Conservation (phyloP, 805 yeast genomes). For the Zygotorulaspora sp. region DNA sequence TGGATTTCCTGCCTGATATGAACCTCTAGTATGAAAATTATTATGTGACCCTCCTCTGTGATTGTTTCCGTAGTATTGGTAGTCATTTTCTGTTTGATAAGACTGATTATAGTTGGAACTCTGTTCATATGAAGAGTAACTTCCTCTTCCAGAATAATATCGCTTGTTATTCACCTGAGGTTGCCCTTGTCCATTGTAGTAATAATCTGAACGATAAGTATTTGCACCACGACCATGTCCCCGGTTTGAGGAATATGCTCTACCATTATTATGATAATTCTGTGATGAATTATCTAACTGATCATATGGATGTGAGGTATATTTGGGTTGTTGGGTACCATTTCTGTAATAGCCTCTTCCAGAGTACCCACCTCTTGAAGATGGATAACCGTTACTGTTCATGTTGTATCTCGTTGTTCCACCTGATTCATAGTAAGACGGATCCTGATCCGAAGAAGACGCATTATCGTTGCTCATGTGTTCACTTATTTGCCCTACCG, state of each 20-base stretch:
- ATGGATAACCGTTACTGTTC: slow-evolving; percentile 3
- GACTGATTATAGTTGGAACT: slow-evolving; percentile 6
- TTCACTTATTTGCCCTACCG: no score
- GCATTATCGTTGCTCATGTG: neutral
- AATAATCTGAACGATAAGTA: slow-evolving; percentile 12
- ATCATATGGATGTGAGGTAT: slow-evolving; percentile 1
- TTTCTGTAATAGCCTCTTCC: slow-evolving; percentile 11
- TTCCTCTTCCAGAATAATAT: slow-evolving; percentile 10
- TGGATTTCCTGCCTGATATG: slow-evolving; percentile 1
- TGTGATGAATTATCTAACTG: slow-evolving; percentile 1
- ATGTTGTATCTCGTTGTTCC: slow-evolving; percentile 6
- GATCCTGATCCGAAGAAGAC: neutral
- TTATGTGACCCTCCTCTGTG: slow-evolving; percentile 7
- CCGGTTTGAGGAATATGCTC: neutral
- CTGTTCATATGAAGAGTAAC: slow-evolving; percentile 6
- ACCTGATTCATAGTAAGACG: slow-evolving; percentile 1
- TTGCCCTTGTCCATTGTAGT: slow-evolving; percentile 8
- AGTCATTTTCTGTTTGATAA: slow-evolving; percentile 5
- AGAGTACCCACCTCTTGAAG: slow-evolving; percentile 8
- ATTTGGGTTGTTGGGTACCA: slow-evolving; percentile 8
- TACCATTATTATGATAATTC: neutral
- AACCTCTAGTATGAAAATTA: slow-evolving; percentile 7
- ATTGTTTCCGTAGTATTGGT: slow-evolving; percentile 7
- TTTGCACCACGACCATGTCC: neutral
- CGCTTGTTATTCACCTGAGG: neutral